A percentile compares a stretch with the other conserved stretches of the same genome.
Evolutionary conservation across 257 asterid genomes (phyloP).

Genomic region (Solanum okadae): DNA sequence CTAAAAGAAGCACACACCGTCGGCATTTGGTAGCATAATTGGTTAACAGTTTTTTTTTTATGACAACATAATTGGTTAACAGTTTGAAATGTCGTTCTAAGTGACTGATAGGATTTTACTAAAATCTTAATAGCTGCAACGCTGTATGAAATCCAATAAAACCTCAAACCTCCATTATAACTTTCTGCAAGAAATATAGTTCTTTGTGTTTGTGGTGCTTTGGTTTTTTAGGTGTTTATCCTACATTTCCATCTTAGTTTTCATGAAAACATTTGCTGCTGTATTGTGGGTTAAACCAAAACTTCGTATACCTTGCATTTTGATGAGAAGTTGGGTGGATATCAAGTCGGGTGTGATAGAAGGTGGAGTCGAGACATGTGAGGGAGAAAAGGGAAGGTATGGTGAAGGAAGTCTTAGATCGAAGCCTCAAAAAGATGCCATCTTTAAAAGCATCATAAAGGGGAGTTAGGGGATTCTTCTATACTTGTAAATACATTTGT

Average conservation of each 20-base stretch:
- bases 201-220: background rate
- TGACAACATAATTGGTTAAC: background rate
- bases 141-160: background rate
- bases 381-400: background rate
- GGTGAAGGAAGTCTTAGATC: background rate
- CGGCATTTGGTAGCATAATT: background rate
- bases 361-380: background rate
- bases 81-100: background rate
- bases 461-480: background rate
- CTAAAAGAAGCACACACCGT: background rate
- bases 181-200: background rate
- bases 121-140: background rate
- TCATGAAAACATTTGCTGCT: background rate
- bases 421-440: background rate
- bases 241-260: background rate
- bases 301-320: background rate
- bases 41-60: too few relatives aligned
- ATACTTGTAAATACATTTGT: background rate
- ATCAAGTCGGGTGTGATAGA: background rate
- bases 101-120: background rate
- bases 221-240: background rate
- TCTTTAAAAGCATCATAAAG: background rate
- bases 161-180: background rate
- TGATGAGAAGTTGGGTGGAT: background rate
- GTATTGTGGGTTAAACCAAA: background rate